Conservation (phyloP, 768 basidiomycete species). For the Heimioporus sp. region DNA sequence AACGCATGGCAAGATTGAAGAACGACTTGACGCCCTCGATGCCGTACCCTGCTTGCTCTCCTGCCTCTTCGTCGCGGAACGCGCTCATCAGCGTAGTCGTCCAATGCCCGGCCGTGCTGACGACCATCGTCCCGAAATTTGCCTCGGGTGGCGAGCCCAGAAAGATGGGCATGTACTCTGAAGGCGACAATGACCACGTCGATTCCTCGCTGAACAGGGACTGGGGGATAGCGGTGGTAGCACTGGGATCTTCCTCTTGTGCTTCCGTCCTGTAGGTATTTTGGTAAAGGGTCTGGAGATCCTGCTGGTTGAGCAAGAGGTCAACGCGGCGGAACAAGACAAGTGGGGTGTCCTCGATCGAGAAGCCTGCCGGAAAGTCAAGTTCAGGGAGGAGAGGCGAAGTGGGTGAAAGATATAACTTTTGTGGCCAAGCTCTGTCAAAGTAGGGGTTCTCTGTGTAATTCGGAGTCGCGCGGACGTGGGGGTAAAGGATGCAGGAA, state of each 20-base stretch:
- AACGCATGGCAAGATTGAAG: slow-evolving; percentile 54
- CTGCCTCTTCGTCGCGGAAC: slow-evolving; percentile 32
- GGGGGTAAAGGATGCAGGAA: slow-evolving; percentile 63
- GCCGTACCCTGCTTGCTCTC: slow-evolving; percentile 40
- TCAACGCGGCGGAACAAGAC: slow-evolving; percentile 67
- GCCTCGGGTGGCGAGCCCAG: slow-evolving; percentile 41
- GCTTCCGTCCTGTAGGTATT: slow-evolving; percentile 17
- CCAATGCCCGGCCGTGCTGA: slow-evolving; percentile 71
- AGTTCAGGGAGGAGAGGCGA: slow-evolving; percentile 40
- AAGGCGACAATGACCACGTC: slow-evolving; percentile 51
- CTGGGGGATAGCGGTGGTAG: slow-evolving; percentile 25
- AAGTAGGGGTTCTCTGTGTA: slow-evolving; percentile 53
- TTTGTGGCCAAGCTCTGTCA: slow-evolving; percentile 65
- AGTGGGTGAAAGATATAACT: slow-evolving; percentile 56
- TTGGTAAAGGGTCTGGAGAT: slow-evolving; percentile 47
- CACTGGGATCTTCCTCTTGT: slow-evolving; percentile 9
- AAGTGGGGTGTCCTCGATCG: slow-evolving; percentile 56
- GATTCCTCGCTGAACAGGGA: slow-evolving; percentile 55
- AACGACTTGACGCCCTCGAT: slow-evolving; percentile 55
- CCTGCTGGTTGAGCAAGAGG: slow-evolving; percentile 48
- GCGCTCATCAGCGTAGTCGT: slow-evolving; percentile 53
- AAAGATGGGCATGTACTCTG: slow-evolving; percentile 53
- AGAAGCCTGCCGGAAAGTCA: slow-evolving; percentile 49
- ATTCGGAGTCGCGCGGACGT: slow-evolving; percentile 63
- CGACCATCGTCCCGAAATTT: slow-evolving; percentile 60